A percentile compares a stretch with the other conserved stretches of the same genome.
phyloP scores from a whole-genome alignment of 2,329 filamentous ascomycete genomes.

The Geosmithia flava region DNA sequence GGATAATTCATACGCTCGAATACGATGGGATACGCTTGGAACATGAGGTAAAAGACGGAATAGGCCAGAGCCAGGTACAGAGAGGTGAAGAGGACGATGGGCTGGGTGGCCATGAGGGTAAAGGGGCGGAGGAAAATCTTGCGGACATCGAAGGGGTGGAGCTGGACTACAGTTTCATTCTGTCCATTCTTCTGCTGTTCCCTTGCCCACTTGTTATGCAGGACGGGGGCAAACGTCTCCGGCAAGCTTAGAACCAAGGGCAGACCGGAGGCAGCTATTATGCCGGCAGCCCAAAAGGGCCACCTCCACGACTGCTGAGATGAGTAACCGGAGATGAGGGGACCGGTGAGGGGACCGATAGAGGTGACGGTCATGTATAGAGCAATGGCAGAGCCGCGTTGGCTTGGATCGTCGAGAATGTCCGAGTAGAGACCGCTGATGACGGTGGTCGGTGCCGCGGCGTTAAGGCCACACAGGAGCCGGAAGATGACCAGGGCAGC shows the following conservation, averaged over 20 bases:
- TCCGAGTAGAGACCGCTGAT: conserved; percentile 20
- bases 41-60: conserved; percentile 38
- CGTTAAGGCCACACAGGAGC: conserved; percentile 17
- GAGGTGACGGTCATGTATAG: conserved; percentile 21
- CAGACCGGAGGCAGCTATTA: conserved; percentile 14
- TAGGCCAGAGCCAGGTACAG: conserved; percentile 37
- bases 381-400: conserved; percentile 17
- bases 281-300: conserved; percentile 24
- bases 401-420: conserved; percentile 16
- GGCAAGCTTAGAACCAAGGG: conserved; percentile 23
- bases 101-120: conserved; percentile 32
- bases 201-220: conserved; percentile 34
- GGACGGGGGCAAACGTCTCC: conserved; percentile 35
- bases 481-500: conserved; percentile 28
- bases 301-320: conserved; percentile 29
- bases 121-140: conserved; percentile 37
- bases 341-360: conserved; percentile 28
- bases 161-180: conserved; percentile 18
- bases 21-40: conserved; percentile 37
- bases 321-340: conserved; percentile 37
- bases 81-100: conserved; percentile 34
- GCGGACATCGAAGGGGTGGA: conserved; percentile 23
- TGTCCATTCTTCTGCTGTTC: conserved; percentile 28
- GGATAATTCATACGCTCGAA: conserved; percentile 17
- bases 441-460: conserved; percentile 19